Conservation (phyloP, 73 alveolate genomes). For the Halteria grandinella region DNA sequence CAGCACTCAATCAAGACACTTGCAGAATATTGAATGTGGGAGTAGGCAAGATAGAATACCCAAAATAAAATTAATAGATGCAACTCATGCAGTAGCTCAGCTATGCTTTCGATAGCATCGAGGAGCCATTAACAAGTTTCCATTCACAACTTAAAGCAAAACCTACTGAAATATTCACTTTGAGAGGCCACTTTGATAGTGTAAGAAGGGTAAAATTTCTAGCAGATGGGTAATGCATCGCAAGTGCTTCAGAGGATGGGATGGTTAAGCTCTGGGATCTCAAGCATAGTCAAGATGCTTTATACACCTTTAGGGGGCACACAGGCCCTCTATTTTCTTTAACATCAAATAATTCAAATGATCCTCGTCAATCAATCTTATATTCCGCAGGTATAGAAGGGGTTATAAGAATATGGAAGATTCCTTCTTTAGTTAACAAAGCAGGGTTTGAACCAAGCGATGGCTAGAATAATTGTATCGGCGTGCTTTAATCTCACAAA, state of each 20-base stretch:
- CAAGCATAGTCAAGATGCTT: constrained; percentile 43
- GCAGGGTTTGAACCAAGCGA: constrained; percentile 3
- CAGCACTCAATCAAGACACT: too few relatives aligned
- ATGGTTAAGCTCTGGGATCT: constrained; percentile 76
- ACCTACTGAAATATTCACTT: too few relatives aligned
- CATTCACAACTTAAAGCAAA: too few relatives aligned
- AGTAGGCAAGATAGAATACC: too few relatives aligned
- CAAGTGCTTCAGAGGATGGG: constrained; percentile 76
- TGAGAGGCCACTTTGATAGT: constrained; percentile 68
- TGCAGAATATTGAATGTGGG: too few relatives aligned
- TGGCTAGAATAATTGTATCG: constrained; percentile 45
- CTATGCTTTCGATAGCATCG: too few relatives aligned
- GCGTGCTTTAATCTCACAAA: constrained; percentile 65
- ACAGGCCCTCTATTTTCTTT: constrained; percentile 63
- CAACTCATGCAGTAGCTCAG: too few relatives aligned
- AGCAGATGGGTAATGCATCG: constrained; percentile 38
- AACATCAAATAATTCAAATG: constrained; percentile 34
- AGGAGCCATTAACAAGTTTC: too few relatives aligned
- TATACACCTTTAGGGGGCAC: constrained; percentile 61
- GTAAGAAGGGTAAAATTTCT: constrained; percentile 58
- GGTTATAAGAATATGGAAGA: constrained; percentile 59
- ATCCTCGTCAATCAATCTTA: constrained; percentile 40
- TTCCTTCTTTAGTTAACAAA: constrained; percentile 20
- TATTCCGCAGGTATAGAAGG: constrained; percentile 85
- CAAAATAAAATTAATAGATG: too few relatives aligned